Evolutionary conservation across 345 rosid genomes (phyloP), one percentile per base, ranked within the genome.

Genomic region (Boechera stricta): DNA sequence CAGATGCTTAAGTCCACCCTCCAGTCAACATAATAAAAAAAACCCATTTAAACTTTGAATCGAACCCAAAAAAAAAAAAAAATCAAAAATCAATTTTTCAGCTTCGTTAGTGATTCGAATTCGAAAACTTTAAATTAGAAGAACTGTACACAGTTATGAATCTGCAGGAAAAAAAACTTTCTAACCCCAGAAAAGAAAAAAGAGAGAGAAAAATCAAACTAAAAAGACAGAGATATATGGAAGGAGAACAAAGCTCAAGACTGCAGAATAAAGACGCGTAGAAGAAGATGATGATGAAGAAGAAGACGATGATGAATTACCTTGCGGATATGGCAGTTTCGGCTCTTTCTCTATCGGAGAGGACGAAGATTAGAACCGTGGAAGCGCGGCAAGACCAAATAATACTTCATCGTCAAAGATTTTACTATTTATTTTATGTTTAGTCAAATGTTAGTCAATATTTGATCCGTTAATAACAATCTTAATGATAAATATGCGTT

Each of bases 361-460:
- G 10, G 41, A 49, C 32, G 11, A 51, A 21, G 16, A n/a, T 5
- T 31, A 16, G 24, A 31, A 63, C 45, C 48, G 71, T 41, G 28
- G 63, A 63, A 73, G 71, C 56, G 55, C 47, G 65, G 71, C 44
- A 65, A 52, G 65, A 77, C 65, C n/a, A 77, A 64, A 44, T 54
- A 64, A 44, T 54, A 35, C 16, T 45, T 63, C 59, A 31, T 51
- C 9, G 49, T 44, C 73, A 38, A 57, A 13, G 44, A n/a, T 60
- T 28, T 21, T 21, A 21, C 24, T 21, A 21, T 21, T 21, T 21
- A 21, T 21, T 21, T 21, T 21, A 21, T 21, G 24, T 21, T 21
- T 21, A 21, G 24, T 18, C 21, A 18, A 18, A 18, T 18, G 21
- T 18, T 18, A 18, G 21, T 21, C 24, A 21, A 21, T 21, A 21